Conservation (phyloP, 2,329 filamentous ascomycete species). For the Microascus cirrosus region DNA sequence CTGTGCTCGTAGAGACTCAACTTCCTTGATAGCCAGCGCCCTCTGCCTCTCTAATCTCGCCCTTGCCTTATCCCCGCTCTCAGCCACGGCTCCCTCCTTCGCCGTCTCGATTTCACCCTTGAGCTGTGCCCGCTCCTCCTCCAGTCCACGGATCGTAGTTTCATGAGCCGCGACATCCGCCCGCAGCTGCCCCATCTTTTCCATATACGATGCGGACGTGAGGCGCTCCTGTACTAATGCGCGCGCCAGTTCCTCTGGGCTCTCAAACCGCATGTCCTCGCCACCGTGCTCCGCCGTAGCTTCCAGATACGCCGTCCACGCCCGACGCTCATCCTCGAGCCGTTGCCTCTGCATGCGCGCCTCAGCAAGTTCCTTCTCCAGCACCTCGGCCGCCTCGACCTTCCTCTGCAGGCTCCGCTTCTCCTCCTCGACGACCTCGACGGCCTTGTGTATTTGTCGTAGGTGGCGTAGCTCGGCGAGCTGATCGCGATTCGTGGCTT, state of each 20-base stretch:
- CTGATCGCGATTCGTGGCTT: constrained; percentile 72
- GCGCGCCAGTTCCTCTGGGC: constrained; percentile 75
- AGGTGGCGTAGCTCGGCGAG: constrained; percentile 68
- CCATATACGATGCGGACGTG: constrained; percentile 67
- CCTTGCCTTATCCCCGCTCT: constrained; percentile 53
- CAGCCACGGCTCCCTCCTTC: constrained; percentile 36
- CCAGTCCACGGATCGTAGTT: constrained; percentile 58
- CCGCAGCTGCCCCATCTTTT: constrained; percentile 67
- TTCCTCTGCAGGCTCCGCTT: constrained; percentile 73
- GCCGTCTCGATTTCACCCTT: constrained; percentile 60
- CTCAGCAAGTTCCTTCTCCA: constrained; percentile 70
- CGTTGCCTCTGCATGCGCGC: constrained; percentile 72
- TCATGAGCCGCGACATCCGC: constrained; percentile 71
- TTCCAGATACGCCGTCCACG: constrained; percentile 81
- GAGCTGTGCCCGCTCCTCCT: constrained; percentile 57
- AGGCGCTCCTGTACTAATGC: constrained; percentile 76
- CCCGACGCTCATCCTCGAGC: constrained; percentile 75
- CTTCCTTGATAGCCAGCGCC: constrained; percentile 77
- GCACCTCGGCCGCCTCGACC: constrained; percentile 59
- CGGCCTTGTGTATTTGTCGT: constrained; percentile 71
- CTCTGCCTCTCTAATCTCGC: constrained; percentile 78
- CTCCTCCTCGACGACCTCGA: constrained; percentile 91
- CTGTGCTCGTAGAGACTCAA: constrained; percentile 87
- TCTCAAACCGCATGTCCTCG: constrained; percentile 66
- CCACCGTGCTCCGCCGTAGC: constrained; percentile 35